Conservation (phyloP, 139 green algal species). For the Monoraphidium neglectum region DNA sequence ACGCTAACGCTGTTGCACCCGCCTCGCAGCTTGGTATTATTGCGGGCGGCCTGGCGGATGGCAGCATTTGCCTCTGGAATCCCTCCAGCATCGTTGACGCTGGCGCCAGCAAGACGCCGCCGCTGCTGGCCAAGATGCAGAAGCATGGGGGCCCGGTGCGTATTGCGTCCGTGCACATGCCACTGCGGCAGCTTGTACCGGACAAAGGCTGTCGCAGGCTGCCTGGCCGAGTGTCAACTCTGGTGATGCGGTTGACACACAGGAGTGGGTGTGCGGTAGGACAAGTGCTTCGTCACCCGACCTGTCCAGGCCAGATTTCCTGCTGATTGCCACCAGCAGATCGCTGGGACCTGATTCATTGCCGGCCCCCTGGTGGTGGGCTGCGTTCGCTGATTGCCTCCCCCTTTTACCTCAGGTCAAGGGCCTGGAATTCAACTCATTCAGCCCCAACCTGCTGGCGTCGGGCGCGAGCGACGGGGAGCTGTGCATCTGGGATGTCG, state of each 20-base stretch:
- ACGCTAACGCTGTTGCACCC: not conserved
- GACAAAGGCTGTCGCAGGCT: no score
- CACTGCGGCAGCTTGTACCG: no score
- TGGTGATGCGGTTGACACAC: no score
- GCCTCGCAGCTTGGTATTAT: conserved; percentile 82
- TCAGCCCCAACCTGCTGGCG: conserved; percentile 92
- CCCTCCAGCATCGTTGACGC: conserved; percentile 75
- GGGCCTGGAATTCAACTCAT: conserved; percentile 94
- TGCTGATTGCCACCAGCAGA: not conserved
- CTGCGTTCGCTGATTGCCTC: no score
- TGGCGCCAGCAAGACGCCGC: conserved; percentile 28
- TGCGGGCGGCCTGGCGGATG: conserved; percentile 92
- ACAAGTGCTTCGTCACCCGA: no score
- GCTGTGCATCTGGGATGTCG: conserved; percentile 96
- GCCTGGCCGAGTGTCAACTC: no score
- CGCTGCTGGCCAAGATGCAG: conserved; percentile 73
- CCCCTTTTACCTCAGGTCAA: conserved; percentile 57
- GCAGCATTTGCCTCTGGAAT: conserved; percentile 92
- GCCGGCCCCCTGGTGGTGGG: not conserved
- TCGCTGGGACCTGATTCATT: not conserved
- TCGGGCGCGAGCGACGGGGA: conserved; percentile 90
- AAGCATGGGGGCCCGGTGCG: conserved; percentile 83
- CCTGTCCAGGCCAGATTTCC: not conserved
- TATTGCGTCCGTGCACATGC: no score
- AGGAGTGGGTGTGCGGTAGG: no score